Evolutionary conservation across 306 rosid genomes (phyloP).

Genomic region (Prunus kanzakura): DNA sequence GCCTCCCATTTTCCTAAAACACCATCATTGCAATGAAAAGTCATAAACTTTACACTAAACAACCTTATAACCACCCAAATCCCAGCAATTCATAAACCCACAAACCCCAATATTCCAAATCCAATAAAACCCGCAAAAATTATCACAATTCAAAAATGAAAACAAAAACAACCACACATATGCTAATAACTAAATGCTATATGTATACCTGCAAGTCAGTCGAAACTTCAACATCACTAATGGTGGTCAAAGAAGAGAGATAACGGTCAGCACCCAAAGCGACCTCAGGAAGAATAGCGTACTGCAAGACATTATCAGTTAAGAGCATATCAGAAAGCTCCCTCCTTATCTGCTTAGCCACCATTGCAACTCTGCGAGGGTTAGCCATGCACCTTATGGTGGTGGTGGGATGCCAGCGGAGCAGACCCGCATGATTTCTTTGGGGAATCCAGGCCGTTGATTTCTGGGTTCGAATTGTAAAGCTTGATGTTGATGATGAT

Average conservation of each 20-base stretch:
- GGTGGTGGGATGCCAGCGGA: slow-evolving; percentile 10
- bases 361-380: slow-evolving; percentile 90
- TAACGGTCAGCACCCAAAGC: slow-evolving; percentile 83
- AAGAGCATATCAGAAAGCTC: slow-evolving; percentile 91
- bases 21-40: neutral
- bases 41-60: neutral
- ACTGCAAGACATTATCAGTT: slow-evolving; percentile 72
- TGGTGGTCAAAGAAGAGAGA: slow-evolving; percentile 87
- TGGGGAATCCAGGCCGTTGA: slow-evolving; percentile 29
- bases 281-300: slow-evolving; percentile 81
- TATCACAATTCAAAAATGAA: neutral
- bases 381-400: slow-evolving; percentile 77
- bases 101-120: neutral
- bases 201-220: slow-evolving; percentile 71
- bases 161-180: neutral
- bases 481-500: slow-evolving; percentile 19
- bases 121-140: neutral
- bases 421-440: slow-evolving; percentile 10
- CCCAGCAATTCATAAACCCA: neutral
- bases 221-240: slow-evolving; percentile 83
- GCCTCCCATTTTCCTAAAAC: neutral
- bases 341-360: slow-evolving; percentile 82
- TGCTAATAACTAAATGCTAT: neutral
- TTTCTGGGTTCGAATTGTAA: slow-evolving; percentile 19
- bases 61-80: neutral